These are phyloP conservation scores for Epichloe typhina DNA, from an alignment of 2,329 filamentous ascomycete species.

Conservation along the genomic window DNA sequence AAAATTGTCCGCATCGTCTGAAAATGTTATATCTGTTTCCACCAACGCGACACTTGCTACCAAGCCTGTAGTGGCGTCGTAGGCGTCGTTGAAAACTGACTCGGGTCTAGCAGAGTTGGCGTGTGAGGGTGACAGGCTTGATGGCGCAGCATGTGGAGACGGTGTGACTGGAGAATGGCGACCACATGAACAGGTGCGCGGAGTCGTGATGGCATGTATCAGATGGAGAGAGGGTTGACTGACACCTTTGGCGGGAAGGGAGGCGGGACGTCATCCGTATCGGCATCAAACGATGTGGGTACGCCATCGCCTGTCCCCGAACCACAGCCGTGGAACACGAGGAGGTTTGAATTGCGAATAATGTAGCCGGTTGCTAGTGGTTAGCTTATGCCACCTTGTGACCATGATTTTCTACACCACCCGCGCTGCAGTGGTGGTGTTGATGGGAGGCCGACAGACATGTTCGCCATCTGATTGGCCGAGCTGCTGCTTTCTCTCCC, in stretches of 20 bases:
- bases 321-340: neutral
- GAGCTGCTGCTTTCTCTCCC: neutral
- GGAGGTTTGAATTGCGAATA: neutral
- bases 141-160: neutral
- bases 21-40: neutral
- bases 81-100: neutral
- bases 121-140: neutral
- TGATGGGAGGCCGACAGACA: neutral
- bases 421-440: neutral
- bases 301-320: neutral
- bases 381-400: constrained; percentile 1
- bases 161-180: constrained; percentile 1
- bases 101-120: neutral
- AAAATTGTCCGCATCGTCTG: neutral
- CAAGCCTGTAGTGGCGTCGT: neutral
- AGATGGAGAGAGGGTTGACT: neutral
- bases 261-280: neutral
- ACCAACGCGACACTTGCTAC: neutral
- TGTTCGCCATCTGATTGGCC: neutral
- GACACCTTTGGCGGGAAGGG: too few relatives aligned
- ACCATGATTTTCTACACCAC: constrained; percentile 1
- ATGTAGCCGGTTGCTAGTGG: neutral
- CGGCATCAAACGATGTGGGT: neutral
- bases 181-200: neutral
- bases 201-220: too few relatives aligned